A percentile compares a stretch with the other conserved stretches of the same genome.
These are phyloP conservation scores for Aspergillus proliferans DNA, from an alignment of 2,329 filamentous ascomycete species.

Conservation along the genomic window DNA sequence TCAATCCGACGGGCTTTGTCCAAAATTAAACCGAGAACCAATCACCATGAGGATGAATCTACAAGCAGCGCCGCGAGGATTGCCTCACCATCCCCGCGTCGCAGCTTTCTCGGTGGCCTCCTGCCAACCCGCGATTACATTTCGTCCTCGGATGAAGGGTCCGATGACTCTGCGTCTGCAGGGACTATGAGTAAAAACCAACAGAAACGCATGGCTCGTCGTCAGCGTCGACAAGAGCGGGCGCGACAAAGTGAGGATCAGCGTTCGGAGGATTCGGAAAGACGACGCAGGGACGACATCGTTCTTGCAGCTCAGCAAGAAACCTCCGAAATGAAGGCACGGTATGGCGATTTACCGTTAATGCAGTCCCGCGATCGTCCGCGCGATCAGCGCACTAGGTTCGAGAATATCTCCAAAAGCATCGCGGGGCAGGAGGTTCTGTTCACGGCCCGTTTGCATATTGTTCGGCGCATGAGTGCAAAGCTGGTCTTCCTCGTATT, in stretches of 20 bases:
- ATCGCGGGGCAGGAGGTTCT: slow-evolving; percentile 54
- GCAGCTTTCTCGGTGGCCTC: slow-evolving; percentile 37
- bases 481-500: slow-evolving; percentile 81
- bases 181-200: slow-evolving; percentile 40
- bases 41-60: slow-evolving; percentile 14
- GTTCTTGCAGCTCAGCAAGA: slow-evolving; percentile 47
- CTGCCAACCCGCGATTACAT: slow-evolving; percentile 36
- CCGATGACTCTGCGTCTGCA: slow-evolving; percentile 28
- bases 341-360: slow-evolving; percentile 53
- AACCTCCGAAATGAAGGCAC: slow-evolving; percentile 52
- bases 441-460: slow-evolving; percentile 69
- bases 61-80: slow-evolving; percentile 8
- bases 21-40: slow-evolving; percentile 29
- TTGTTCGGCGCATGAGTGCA: slow-evolving; percentile 72
- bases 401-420: slow-evolving; percentile 48
- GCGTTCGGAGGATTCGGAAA: slow-evolving; percentile 34
- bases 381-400: slow-evolving; percentile 42
- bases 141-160: slow-evolving; percentile 39
- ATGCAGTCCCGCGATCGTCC: slow-evolving; percentile 52
- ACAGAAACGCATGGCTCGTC: slow-evolving; percentile 37
- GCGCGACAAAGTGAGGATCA: slow-evolving; percentile 40
- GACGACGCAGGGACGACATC: slow-evolving; percentile 37
- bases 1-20: slow-evolving; percentile 43
- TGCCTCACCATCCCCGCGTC: slow-evolving; percentile 27
- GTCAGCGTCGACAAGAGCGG: slow-evolving; percentile 34